These are phyloP conservation scores for Diddensiella transvaalensis DNA, from an alignment of 805 yeast genomes.

Conservation along the genomic window DNA sequence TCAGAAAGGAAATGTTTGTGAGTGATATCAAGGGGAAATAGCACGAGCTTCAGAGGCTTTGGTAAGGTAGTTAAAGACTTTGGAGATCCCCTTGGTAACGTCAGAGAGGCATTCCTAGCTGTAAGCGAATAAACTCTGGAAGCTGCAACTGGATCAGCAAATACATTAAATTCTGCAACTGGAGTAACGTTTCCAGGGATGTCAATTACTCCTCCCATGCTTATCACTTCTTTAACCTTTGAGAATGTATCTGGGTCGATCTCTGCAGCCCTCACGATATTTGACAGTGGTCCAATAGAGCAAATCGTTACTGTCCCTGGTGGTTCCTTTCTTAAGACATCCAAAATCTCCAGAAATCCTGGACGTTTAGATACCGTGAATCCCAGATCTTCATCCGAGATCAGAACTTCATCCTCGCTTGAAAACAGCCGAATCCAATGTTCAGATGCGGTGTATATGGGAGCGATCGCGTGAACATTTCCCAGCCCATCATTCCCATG, in stretches of 20 bases:
- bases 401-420: constrained; percentile 10
- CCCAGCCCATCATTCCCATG: constrained; percentile 43
- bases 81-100: constrained; percentile 30
- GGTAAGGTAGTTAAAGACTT: constrained; percentile 11
- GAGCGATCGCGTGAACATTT: constrained; percentile 35
- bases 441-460: constrained; percentile 34
- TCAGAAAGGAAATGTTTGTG: constrained; percentile 29
- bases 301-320: constrained; percentile 36
- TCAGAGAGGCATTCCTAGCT: constrained; percentile 27
- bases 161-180: constrained; percentile 41
- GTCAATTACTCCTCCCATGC: constrained; percentile 40
- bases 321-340: constrained; percentile 34
- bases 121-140: constrained; percentile 37
- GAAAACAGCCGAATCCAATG: constrained; percentile 30
- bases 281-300: constrained; percentile 41
- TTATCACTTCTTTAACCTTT: constrained; percentile 34
- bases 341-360: constrained; percentile 36
- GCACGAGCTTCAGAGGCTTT: constrained; percentile 29
- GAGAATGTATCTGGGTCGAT: constrained; percentile 36
- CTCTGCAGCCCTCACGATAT: constrained; percentile 40
- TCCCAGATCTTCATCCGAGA: constrained; percentile 21
- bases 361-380: constrained; percentile 30
- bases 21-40: constrained; percentile 40
- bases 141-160: constrained; percentile 40
- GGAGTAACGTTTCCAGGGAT: constrained; percentile 41